Evolutionary conservation across 1,284 basidiomycete species (phyloP).

Genomic region (Fomitopsis pinicola): DNA sequence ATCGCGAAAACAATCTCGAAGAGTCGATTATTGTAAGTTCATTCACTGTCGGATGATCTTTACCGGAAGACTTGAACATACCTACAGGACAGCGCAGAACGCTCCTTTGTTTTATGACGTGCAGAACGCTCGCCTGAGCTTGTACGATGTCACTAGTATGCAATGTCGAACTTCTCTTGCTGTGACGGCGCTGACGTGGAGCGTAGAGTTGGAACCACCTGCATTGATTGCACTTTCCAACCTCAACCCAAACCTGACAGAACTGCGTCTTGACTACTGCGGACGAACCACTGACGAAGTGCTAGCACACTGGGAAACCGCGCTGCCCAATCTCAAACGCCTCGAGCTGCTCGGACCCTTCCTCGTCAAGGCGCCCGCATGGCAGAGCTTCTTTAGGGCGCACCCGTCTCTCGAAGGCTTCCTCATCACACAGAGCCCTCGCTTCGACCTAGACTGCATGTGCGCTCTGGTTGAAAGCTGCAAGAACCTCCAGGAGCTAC

Average conservation of each 20-base stretch:
- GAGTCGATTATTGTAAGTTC: constrained; percentile 77
- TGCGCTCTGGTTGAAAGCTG: constrained; percentile 61
- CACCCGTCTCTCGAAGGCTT: constrained; percentile 66
- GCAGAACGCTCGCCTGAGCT: constrained; percentile 60
- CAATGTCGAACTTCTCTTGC: constrained; percentile 10
- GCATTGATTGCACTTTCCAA: constrained; percentile 67
- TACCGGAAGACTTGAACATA: background rate
- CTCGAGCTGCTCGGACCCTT: constrained; percentile 89
- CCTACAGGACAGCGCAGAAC: constrained; percentile 65
- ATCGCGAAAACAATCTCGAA: constrained; percentile 85
- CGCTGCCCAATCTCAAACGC: constrained; percentile 62
- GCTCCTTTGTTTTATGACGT: constrained; percentile 82
- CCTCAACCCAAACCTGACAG: constrained; percentile 79
- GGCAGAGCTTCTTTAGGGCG: constrained; percentile 73
- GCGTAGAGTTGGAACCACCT: constrained; percentile 60
- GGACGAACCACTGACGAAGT: constrained; percentile 78
- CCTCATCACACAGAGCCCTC: constrained; percentile 81
- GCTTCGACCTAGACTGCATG: constrained; percentile 79
- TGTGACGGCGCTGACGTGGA: background rate
- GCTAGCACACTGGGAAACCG: constrained; percentile 59
- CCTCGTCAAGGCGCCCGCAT: constrained; percentile 73
- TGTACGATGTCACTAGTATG: constrained; percentile 93
- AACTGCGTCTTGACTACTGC: constrained; percentile 81
- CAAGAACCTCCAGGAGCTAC: constrained; percentile 61
- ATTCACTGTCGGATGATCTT: background rate